phyloP scores from a whole-genome alignment of 768 basidiomycete species.

The Hericium coralloides region DNA sequence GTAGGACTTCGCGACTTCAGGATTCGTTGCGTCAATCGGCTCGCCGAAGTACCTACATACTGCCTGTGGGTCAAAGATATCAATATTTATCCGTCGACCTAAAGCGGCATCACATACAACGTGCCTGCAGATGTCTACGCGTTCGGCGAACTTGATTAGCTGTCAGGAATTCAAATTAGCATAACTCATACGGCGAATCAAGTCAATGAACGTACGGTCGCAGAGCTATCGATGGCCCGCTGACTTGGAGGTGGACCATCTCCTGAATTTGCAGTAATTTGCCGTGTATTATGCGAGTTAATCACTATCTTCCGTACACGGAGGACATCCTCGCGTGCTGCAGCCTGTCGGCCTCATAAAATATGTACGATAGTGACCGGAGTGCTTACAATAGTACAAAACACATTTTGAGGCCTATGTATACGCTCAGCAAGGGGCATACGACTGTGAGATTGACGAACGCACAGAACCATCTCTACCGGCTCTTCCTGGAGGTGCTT shows the following conservation, averaged over 20 bases:
- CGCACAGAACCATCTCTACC: slow-evolving; percentile 69
- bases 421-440: neutral
- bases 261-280: slow-evolving; percentile 28
- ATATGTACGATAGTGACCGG: neutral
- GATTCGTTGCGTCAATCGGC: slow-evolving; percentile 39
- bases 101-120: slow-evolving; percentile 36
- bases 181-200: slow-evolving; percentile 10
- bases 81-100: neutral
- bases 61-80: slow-evolving; percentile 28
- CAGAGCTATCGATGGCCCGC: slow-evolving; percentile 54
- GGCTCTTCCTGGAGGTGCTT: slow-evolving; percentile 46
- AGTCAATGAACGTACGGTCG: slow-evolving; percentile 34
- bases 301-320: slow-evolving; percentile 46
- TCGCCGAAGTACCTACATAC: slow-evolving; percentile 84
- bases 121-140: slow-evolving; percentile 53
- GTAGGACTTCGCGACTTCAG: slow-evolving; percentile 35
- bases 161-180: slow-evolving; percentile 21
- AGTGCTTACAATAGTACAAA: slow-evolving; percentile 64
- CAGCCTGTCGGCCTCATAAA: neutral
- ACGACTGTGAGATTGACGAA: slow-evolving; percentile 1
- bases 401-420: slow-evolving; percentile 69
- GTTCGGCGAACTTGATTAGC: slow-evolving; percentile 52
- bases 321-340: slow-evolving; percentile 70
- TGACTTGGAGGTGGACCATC: slow-evolving; percentile 58
- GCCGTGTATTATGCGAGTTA: slow-evolving; percentile 36